A percentile compares a stretch with the other conserved stretches of the same genome.
Conservation (phyloP, 176 grass and related monocot genomes). For the Lolium multiflorum region DNA sequence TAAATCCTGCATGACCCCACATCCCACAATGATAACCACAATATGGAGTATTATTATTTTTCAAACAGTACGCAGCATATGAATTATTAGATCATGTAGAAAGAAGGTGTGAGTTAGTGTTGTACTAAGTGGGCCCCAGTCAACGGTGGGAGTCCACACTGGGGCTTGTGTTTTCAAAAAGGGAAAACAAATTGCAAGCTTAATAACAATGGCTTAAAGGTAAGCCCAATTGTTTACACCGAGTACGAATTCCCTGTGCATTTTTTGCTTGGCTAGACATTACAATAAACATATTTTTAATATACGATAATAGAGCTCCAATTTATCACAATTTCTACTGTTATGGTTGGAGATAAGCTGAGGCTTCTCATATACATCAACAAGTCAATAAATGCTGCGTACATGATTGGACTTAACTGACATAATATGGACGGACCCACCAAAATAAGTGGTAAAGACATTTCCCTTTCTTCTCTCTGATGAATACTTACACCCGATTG, state of each 20-base stretch:
- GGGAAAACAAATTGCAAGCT: too few species aligned
- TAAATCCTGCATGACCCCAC: neutral
- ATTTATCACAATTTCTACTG: too few species aligned
- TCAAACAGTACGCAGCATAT: neutral
- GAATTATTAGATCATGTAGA: neutral
- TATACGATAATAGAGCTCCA: too few species aligned
- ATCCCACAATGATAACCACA: slow-evolving; percentile 9
- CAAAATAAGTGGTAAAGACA: neutral
- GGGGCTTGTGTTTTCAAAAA: too few species aligned
- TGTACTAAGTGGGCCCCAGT: neutral
- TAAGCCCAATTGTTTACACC: too few species aligned
- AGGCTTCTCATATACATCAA: neutral
- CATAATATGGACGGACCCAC: neutral
- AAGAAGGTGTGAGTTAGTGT: neutral
- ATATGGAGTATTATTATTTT: neutral
- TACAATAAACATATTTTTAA: too few species aligned
- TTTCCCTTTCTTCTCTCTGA: slow-evolving; percentile 1
- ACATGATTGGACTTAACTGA: slow-evolving; percentile 4
- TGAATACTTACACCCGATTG: neutral
- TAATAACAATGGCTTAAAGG: too few species aligned
- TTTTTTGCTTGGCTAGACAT: too few species aligned
- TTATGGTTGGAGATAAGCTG: too few species aligned
- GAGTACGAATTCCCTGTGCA: too few species aligned
- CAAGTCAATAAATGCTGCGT: neutral
- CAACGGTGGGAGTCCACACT: neutral